phyloP scores from a whole-genome alignment of 352 stramenopile genomes.

The Phytophthora brassicae region DNA sequence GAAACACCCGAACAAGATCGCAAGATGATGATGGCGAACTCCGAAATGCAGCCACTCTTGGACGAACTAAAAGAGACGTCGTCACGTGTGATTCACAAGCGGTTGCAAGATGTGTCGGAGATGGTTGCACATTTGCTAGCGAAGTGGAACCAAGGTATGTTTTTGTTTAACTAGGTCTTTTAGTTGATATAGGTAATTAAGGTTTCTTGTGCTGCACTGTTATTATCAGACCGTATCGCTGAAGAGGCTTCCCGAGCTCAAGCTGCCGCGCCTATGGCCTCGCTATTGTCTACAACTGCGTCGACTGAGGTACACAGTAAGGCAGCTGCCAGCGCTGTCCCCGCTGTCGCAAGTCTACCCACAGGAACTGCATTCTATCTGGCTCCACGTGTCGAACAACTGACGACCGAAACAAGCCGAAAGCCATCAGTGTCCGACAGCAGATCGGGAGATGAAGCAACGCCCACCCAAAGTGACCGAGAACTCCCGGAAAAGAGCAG shows the following conservation, averaged over 20 bases:
- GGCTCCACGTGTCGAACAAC: constrained; percentile 30
- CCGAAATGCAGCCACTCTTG: constrained; percentile 65
- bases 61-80: constrained; percentile 58
- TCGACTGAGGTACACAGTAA: constrained; percentile 20
- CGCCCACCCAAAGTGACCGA: constrained; percentile 11
- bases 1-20: constrained; percentile 57
- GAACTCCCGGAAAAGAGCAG: constrained; percentile 20
- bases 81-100: constrained; percentile 70
- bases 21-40: constrained; percentile 58
- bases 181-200: too few species aligned
- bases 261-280: constrained; percentile 16
- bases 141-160: constrained; percentile 72
- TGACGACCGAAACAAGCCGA: constrained; percentile 19
- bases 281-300: constrained; percentile 10
- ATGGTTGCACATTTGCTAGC: constrained; percentile 65
- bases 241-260: constrained; percentile 34
- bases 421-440: constrained; percentile 5
- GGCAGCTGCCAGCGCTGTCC: constrained; percentile 14
- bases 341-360: constrained; percentile 29
- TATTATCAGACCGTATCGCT: constrained; percentile 30
- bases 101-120: constrained; percentile 74
- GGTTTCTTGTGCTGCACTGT: background rate
- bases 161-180: background rate
- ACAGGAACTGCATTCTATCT: constrained; percentile 35
- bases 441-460: constrained; percentile 25